A percentile compares a stretch with the other conserved stretches of the same genome.
phyloP scores from a whole-genome alignment of 305 asterid genomes.

The Solanum aculeatissimum region DNA sequence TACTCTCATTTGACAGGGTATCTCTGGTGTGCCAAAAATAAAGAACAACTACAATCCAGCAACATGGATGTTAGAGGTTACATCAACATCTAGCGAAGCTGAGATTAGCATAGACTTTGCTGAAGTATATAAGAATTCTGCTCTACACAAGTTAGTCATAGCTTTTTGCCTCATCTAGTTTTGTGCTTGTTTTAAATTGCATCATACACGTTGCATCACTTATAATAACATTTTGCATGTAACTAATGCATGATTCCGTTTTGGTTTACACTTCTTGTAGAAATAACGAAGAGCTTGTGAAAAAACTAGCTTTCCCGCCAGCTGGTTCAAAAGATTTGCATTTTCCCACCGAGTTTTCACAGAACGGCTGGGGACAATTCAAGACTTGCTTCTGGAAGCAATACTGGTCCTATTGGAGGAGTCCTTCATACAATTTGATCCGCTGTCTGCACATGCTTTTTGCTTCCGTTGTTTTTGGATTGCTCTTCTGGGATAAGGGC shows the following conservation, averaged over 20 bases:
- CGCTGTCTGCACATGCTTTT: constrained; percentile 28
- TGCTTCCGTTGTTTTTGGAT: constrained; percentile 30
- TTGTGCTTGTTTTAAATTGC: neutral
- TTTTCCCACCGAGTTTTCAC: constrained; percentile 35
- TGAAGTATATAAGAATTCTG: constrained; percentile 43
- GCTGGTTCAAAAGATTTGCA: constrained; percentile 39
- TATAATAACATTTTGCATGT: neutral
- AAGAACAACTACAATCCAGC: constrained; percentile 68
- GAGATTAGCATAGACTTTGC: constrained; percentile 62
- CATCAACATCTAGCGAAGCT: constrained; percentile 58
- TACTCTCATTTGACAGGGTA: constrained; percentile 20
- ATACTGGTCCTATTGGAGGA: constrained; percentile 58
- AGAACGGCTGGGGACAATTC: constrained; percentile 44
- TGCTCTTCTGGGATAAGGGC: constrained; percentile 42
- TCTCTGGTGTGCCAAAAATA: constrained; percentile 58
- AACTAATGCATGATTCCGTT: neutral
- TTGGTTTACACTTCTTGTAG: constrained; percentile 11
- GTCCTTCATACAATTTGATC: constrained; percentile 51
- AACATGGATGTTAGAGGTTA: constrained; percentile 88
- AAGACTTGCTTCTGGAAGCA: constrained; percentile 64
- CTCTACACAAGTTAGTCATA: constrained; percentile 41
- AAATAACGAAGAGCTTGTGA: constrained; percentile 32
- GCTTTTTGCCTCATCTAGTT: neutral
- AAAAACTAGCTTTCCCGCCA: constrained; percentile 26
- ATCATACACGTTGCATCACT: neutral